Percentiles rank a stretch among this genome's conserved stretches.
These are phyloP conservation scores for Rhynchospora tenuis DNA, from an alignment of 176 grass and related monocot species.

Conservation along the genomic window DNA sequence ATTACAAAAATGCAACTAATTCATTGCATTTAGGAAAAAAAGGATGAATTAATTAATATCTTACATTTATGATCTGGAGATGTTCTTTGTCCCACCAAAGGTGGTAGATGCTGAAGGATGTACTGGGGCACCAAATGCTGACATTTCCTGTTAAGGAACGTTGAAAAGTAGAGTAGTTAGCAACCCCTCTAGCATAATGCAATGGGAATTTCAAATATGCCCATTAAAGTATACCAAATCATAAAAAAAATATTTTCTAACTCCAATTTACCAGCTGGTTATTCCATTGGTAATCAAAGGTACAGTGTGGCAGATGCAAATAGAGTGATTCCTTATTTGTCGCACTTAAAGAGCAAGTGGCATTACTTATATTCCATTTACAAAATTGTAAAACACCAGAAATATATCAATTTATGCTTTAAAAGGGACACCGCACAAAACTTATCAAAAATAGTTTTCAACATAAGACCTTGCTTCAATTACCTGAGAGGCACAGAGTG, in stretches of 20 bases:
- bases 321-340: background rate
- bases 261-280: background rate
- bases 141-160: too few relatives aligned
- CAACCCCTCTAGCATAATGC: too few relatives aligned
- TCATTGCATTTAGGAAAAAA: background rate
- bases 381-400: background rate
- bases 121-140: too few relatives aligned
- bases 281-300: background rate
- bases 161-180: too few relatives aligned
- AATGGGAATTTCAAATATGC: background rate
- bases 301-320: background rate
- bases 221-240: background rate
- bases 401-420: background rate
- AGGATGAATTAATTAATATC: background rate
- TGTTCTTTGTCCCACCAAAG: too few relatives aligned
- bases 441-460: background rate
- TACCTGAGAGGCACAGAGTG: slow-evolving; percentile 72
- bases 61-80: background rate
- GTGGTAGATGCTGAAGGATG: too few relatives aligned
- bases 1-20: background rate
- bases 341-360: background rate
- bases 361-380: background rate
- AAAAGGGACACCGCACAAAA: background rate
- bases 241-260: background rate
- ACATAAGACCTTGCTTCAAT: background rate